Percentiles rank a stretch among this genome's conserved stretches.
Conservation (phyloP, 208 protist species). For the Angomonas deanei region DNA sequence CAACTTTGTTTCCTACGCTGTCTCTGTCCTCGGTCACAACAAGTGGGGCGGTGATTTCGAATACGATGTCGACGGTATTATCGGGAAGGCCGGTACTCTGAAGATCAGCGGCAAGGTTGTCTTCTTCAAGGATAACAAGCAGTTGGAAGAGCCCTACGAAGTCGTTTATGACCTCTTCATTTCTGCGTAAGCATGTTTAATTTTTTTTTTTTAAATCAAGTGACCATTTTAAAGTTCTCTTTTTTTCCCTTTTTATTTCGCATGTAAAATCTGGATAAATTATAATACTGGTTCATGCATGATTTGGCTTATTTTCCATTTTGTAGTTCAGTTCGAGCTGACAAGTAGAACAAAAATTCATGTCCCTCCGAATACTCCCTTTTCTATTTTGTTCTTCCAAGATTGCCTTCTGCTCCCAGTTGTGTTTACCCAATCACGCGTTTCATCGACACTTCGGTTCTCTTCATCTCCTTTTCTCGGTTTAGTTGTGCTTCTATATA, state of each 20-base stretch:
- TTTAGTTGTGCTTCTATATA: neutral
- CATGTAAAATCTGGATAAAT: neutral
- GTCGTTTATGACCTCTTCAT: neutral
- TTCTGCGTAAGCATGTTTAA: neutral
- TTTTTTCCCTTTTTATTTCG: neutral
- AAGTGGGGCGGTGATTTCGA: neutral
- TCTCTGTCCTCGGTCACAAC: neutral
- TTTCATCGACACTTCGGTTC: too few species aligned
- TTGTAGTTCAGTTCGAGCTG: too few species aligned
- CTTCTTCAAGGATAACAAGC: neutral
- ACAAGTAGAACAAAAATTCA: too few species aligned
- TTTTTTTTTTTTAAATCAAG: neutral
- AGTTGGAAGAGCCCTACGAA: neutral
- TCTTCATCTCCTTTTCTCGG: neutral
- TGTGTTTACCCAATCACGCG: too few species aligned
- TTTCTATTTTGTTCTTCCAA: too few species aligned
- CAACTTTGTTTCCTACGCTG: slow-evolving; percentile 40
- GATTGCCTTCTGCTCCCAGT: too few species aligned
- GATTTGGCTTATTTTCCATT: too few species aligned
- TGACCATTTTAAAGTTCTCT: neutral
- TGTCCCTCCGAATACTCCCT: too few species aligned
- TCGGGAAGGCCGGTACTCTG: neutral
- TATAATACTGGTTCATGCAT: neutral
- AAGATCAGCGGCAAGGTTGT: neutral
- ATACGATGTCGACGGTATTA: neutral